phyloP scores from a whole-genome alignment of 352 stramenopile species.

The Phytophthora foliorum region DNA sequence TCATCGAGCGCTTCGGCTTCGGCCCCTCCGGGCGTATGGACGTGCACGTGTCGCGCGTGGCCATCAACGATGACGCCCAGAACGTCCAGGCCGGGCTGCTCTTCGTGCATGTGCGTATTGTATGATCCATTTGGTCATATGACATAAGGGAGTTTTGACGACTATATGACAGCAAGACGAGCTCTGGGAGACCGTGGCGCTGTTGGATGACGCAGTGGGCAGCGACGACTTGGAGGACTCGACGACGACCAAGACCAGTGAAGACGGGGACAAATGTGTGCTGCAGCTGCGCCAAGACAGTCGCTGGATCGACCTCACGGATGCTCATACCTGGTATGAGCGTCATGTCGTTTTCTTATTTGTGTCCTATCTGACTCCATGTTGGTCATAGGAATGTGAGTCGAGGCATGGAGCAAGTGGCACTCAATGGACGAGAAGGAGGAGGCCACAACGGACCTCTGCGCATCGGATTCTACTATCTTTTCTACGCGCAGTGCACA shows the following conservation, averaged over 20 bases:
- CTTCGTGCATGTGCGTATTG: constrained; percentile 70
- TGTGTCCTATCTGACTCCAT: background rate
- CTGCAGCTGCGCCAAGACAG: constrained; percentile 60
- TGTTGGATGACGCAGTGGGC: constrained; percentile 47
- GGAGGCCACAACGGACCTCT: constrained; percentile 34
- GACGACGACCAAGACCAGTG: background rate
- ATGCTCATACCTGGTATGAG: constrained; percentile 57
- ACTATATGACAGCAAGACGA: constrained; percentile 46
- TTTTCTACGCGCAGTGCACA: constrained; percentile 89
- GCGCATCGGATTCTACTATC: constrained; percentile 84
- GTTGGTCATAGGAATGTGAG: constrained; percentile 54
- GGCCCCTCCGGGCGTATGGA: constrained; percentile 69
- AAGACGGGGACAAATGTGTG: constrained; percentile 45
- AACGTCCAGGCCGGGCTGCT: constrained; percentile 54
- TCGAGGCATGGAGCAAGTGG: constrained; percentile 40
- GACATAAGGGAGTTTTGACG: no score
- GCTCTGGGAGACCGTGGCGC: constrained; percentile 64
- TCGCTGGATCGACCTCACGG: constrained; percentile 69
- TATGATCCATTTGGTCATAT: no score
- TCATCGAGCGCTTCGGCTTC: constrained; percentile 94
- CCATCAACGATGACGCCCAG: constrained; percentile 8
- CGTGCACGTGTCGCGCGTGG: constrained; percentile 73
- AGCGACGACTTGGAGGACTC: constrained; percentile 31
- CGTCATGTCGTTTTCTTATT: background rate
- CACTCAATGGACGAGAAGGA: constrained; percentile 20